Conservation (phyloP, 257 asterid genomes). For the Solanum neorickii region DNA sequence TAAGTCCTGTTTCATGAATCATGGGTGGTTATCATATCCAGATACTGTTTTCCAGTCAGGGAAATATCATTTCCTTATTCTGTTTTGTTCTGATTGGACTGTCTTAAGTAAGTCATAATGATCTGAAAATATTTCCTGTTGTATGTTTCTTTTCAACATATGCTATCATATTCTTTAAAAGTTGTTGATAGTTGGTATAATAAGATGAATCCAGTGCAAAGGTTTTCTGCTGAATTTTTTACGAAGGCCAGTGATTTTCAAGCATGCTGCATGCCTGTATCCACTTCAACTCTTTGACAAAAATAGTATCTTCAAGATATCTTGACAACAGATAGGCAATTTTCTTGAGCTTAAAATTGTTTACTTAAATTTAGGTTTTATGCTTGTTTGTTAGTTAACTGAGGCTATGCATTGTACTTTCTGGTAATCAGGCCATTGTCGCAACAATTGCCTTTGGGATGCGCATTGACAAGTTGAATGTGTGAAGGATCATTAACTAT, state of each 20-base stretch:
- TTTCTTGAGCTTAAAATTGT: background rate
- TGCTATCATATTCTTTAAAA: background rate
- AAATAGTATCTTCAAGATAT: background rate
- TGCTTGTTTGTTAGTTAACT: background rate
- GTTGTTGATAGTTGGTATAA: background rate
- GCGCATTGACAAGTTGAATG: conserved; percentile 72
- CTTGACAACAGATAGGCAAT: background rate
- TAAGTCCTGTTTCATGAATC: background rate
- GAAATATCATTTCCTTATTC: background rate
- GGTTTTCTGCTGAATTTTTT: background rate
- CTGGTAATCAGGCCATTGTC: conserved; percentile 55
- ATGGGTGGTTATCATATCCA: background rate
- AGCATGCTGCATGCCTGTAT: background rate
- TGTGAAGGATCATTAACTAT: conserved; percentile 68
- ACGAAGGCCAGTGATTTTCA: background rate
- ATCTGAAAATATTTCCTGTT: background rate
- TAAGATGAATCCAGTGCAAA: background rate
- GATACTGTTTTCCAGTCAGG: background rate
- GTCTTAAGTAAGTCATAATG: background rate
- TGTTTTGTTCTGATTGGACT: background rate
- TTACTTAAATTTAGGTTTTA: background rate
- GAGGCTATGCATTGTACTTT: background rate
- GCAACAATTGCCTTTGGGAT: conserved; percentile 87
- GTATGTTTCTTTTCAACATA: background rate
- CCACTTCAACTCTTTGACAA: background rate